Percentiles rank a stretch among this genome's conserved stretches.
phyloP scores from a whole-genome alignment of 1,284 basidiomycete species.

The Papiliotrema nemorosa region DNA sequence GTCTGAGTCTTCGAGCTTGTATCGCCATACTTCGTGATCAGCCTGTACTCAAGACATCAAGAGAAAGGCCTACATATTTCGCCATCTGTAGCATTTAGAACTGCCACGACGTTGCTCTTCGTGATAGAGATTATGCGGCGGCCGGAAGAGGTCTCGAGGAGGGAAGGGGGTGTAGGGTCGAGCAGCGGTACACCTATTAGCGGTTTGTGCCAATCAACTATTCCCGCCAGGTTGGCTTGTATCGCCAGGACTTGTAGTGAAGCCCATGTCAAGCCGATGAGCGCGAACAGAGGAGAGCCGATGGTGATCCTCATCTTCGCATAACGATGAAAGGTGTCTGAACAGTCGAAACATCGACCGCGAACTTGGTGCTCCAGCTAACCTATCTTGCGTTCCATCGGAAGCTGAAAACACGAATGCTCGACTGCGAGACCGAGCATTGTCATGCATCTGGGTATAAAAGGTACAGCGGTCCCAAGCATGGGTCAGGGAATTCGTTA shows the following conservation, averaged over 20 bases:
- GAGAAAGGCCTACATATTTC: slow-evolving; percentile 60
- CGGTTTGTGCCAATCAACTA: slow-evolving; percentile 80
- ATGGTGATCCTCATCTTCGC: not conserved
- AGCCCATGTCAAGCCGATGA: slow-evolving; percentile 6
- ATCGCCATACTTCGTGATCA: slow-evolving; percentile 64
- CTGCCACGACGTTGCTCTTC: slow-evolving; percentile 72
- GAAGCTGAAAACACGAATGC: too few species aligned
- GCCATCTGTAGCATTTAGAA: slow-evolving; percentile 67
- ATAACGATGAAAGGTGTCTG: not conserved
- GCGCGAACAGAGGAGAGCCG: not conserved
- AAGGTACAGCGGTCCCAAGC: too few species aligned
- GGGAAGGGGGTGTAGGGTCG: slow-evolving; percentile 41
- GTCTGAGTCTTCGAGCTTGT: slow-evolving; percentile 65
- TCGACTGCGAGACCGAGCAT: too few species aligned
- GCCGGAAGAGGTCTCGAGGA: slow-evolving; percentile 20
- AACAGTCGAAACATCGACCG: too few species aligned
- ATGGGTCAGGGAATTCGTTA: too few species aligned
- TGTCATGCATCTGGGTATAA: too few species aligned
- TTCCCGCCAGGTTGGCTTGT: slow-evolving; percentile 57
- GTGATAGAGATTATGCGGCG: slow-evolving; percentile 59
- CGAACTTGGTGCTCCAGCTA: too few species aligned
- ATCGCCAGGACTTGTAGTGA: slow-evolving; percentile 24
- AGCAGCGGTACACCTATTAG: slow-evolving; percentile 66
- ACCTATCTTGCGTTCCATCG: too few species aligned
- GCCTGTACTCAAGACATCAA: not conserved